phyloP scores from a whole-genome alignment of 129 eudicot species.

The Glebionis coronaria region DNA sequence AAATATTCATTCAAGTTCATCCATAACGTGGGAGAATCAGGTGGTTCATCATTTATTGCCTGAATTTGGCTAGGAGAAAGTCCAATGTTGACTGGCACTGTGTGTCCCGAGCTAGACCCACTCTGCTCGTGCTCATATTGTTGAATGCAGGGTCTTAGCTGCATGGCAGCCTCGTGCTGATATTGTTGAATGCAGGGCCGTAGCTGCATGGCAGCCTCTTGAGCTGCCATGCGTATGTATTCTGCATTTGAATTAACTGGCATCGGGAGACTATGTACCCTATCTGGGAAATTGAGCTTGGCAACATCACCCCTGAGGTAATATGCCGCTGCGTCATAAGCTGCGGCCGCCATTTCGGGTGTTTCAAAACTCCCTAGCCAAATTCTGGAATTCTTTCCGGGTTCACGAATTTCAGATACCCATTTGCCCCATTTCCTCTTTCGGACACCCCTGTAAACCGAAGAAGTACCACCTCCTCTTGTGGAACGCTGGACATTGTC shows the following conservation, averaged over 20 bases:
- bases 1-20: slow-evolving; percentile 33
- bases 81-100: slow-evolving; percentile 39
- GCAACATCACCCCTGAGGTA: slow-evolving; percentile 46
- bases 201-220: slow-evolving; percentile 40
- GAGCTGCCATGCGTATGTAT: slow-evolving; percentile 58
- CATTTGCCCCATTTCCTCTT: slow-evolving; percentile 69
- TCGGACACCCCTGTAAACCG: slow-evolving; percentile 50
- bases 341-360: slow-evolving; percentile 62
- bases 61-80: slow-evolving; percentile 59
- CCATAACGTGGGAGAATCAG: slow-evolving; percentile 52
- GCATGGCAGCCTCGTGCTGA: too few species aligned
- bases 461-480: slow-evolving; percentile 40
- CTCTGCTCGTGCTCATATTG: slow-evolving; percentile 31
- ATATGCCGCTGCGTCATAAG: slow-evolving; percentile 54
- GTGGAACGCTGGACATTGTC: slow-evolving; percentile 16
- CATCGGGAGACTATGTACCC: slow-evolving; percentile 31
- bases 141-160: too few species aligned
- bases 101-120: slow-evolving; percentile 33
- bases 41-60: slow-evolving; percentile 52
- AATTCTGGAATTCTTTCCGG: slow-evolving; percentile 44
- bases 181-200: slow-evolving; percentile 16
- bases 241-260: slow-evolving; percentile 49
- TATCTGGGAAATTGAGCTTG: slow-evolving; percentile 43
- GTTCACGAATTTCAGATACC: slow-evolving; percentile 64
- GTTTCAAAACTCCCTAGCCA: slow-evolving; percentile 67